phyloP scores from a whole-genome alignment of 441 rosid species.

The Eruca vesicaria region DNA sequence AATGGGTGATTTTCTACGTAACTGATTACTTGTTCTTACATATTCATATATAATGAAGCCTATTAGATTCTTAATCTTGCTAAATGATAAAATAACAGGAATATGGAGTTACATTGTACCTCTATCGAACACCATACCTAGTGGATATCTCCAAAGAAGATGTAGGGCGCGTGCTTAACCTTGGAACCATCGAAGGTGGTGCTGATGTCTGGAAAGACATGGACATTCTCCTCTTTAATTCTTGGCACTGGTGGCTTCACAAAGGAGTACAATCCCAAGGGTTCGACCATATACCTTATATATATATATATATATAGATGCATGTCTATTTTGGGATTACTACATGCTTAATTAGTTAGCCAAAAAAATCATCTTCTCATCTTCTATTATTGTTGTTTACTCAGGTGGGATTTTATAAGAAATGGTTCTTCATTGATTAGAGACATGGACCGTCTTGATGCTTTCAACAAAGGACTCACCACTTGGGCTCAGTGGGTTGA shows the following conservation, averaged over 20 bases:
- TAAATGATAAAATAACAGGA: conserved; percentile 38
- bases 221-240: conserved; percentile 66
- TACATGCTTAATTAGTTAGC: background rate
- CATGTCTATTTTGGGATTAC: conserved; percentile 1
- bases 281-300: conserved; percentile 26
- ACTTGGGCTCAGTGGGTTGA: conserved; percentile 80
- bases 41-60: background rate
- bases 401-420: conserved; percentile 67
- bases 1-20: background rate
- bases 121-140: conserved; percentile 65
- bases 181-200: conserved; percentile 53
- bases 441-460: conserved; percentile 66
- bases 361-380: background rate
- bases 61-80: background rate
- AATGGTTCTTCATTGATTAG: conserved; percentile 40
- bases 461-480: conserved; percentile 55
- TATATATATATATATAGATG: background rate
- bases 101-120: conserved; percentile 49
- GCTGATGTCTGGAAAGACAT: conserved; percentile 55
- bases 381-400: background rate
- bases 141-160: conserved; percentile 57
- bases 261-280: conserved; percentile 46
- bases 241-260: conserved; percentile 88
- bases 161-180: conserved; percentile 50
- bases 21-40: background rate